phyloP scores from a whole-genome alignment of 441 rosid species.

The Corymbia calophylla region DNA sequence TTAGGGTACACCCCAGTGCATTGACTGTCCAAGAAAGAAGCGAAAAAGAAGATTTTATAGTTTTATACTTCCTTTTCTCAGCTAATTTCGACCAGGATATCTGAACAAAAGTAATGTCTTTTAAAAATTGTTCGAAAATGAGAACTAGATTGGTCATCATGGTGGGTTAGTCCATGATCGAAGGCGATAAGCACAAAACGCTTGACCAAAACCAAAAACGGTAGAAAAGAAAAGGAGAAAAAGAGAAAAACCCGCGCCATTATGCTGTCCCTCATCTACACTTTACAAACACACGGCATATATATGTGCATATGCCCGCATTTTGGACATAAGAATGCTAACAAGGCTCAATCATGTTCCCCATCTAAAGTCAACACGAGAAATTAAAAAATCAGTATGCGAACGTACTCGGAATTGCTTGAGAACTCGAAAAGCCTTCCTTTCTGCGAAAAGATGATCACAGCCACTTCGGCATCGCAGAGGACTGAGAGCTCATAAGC shows the following conservation, averaged over 20 bases:
- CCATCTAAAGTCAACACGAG: background rate
- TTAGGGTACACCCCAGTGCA: background rate
- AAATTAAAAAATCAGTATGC: background rate
- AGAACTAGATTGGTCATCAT: background rate
- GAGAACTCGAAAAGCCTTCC: background rate
- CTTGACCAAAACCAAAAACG: background rate
- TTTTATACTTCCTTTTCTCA: background rate
- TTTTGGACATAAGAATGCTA: background rate
- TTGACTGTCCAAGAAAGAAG: background rate
- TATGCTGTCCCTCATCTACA: background rate
- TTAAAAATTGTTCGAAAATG: background rate
- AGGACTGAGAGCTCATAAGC: background rate
- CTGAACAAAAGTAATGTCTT: background rate
- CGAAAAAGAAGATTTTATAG: background rate
- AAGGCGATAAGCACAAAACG: background rate
- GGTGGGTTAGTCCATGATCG: background rate
- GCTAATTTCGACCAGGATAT: background rate
- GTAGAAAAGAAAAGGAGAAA: background rate
- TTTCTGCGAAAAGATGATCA: background rate
- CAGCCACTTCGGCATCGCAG: background rate
- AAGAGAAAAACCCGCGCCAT: background rate
- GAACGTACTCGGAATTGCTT: background rate
- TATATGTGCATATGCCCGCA: background rate
- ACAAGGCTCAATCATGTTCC: background rate
- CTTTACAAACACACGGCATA: background rate